Evolutionary conservation across 805 yeast species (phyloP).

Genomic region (Sungouiella thailandica): DNA sequence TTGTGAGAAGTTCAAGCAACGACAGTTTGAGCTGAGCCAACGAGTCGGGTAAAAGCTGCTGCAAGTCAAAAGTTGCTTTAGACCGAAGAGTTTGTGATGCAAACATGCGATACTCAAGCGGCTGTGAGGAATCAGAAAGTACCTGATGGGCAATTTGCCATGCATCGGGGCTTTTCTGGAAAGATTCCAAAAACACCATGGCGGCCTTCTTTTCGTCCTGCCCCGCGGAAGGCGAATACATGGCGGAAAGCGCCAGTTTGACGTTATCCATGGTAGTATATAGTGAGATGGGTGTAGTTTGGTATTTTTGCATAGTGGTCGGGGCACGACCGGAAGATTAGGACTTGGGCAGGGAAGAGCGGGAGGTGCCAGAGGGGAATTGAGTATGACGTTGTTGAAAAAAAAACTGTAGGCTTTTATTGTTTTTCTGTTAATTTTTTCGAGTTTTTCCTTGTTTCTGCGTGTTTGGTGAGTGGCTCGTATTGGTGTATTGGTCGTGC

Average conservation of each 20-base stretch:
- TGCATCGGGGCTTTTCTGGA: constrained; percentile 78
- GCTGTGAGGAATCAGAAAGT: constrained; percentile 30
- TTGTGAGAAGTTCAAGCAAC: constrained; percentile 51
- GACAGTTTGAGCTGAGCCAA: constrained; percentile 62
- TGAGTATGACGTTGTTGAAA: no score
- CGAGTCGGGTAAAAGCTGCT: constrained; percentile 56
- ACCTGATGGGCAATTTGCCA: constrained; percentile 69
- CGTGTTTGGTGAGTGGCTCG: no score
- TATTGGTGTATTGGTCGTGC: no score
- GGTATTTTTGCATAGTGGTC: neutral
- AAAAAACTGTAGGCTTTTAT: no score
- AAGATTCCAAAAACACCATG: constrained; percentile 59
- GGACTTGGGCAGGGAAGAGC: no score
- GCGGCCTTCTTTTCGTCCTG: constrained; percentile 48
- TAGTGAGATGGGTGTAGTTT: no score
- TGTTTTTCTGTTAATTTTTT: no score
- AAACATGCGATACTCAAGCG: constrained; percentile 66
- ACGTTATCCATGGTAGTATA: constrained; percentile 23
- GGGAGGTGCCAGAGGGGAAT: no score
- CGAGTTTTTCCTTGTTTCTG: no score
- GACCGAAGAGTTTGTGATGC: constrained; percentile 89
- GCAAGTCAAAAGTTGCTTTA: constrained; percentile 76
- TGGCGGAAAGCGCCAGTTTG: constrained; percentile 42
- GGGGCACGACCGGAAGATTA: constrained; percentile 3
- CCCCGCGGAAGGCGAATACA: constrained; percentile 38